A percentile compares a stretch with the other conserved stretches of the same genome.
These are phyloP conservation scores for Coniochaeta sp. DNA, from an alignment of 2,329 filamentous ascomycete species.

Conservation along the genomic window DNA sequence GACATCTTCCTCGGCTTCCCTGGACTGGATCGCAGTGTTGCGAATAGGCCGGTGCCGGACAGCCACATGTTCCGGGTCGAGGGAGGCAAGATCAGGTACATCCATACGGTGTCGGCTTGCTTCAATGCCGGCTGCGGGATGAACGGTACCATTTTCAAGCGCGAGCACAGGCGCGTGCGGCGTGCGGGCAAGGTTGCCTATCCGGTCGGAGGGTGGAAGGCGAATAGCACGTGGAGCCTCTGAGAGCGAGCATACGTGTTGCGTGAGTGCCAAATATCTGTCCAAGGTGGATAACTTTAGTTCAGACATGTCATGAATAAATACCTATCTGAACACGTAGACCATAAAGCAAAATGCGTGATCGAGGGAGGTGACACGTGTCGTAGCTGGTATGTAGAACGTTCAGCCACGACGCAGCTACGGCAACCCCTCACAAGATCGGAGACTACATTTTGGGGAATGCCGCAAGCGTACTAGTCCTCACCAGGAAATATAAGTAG, in stretches of 20 bases:
- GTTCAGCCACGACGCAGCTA: too few relatives aligned
- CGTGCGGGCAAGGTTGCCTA: neutral
- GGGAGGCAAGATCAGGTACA: conserved; percentile 20
- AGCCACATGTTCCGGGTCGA: conserved; percentile 21
- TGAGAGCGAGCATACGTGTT: neutral
- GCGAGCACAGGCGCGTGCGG: neutral
- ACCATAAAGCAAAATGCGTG: too few relatives aligned
- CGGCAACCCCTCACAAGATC: neutral
- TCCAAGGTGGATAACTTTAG: too few relatives aligned
- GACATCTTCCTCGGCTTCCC: conserved; percentile 13
- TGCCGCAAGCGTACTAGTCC: neutral
- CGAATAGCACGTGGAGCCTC: neutral
- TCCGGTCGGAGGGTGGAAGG: neutral
- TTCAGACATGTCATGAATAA: too few relatives aligned
- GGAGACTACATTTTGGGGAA: neutral
- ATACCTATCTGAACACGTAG: too few relatives aligned
- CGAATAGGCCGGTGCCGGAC: conserved; percentile 13
- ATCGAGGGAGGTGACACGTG: too few relatives aligned
- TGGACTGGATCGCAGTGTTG: conserved; percentile 7
- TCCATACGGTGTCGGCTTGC: conserved; percentile 12
- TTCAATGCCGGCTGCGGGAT: neutral
- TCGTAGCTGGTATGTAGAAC: too few relatives aligned
- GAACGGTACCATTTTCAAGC: neutral
- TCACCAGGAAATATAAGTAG: too few relatives aligned
- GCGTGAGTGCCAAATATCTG: too few relatives aligned